Base-by-base conservation (phyloP, 2,329 filamentous ascomycete species). In the Colletotrichum gloeosporioides region DNA sequence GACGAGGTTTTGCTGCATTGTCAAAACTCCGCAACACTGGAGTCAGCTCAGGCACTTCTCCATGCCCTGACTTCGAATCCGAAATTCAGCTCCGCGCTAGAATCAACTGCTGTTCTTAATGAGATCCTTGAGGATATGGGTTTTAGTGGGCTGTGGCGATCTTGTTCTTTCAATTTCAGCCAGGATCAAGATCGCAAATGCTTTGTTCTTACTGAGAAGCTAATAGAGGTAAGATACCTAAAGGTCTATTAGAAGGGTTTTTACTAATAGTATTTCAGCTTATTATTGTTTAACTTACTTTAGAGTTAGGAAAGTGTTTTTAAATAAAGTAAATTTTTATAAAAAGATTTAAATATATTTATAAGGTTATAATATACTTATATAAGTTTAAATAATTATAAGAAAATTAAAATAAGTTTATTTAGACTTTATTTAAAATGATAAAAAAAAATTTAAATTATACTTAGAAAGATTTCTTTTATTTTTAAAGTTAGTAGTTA, bases 1-100 rank as follows among this genome's bases (percentile, higher is more conserved):
- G 91, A 94, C 77, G 90, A 92, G 63, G 87, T 93, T 2, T 83
- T 94, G 69, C 81, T 91, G n/a, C 90, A 92, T 79, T 92, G 91
- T 64, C 92, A 94, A 79, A 92, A 92, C 80, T 86, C 90, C 5
- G 83, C 85, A 3, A 92, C 92, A 2, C 84, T 94, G 8, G 89
- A 91, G 79, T 88, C 91, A 9, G 92, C 92, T 2, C 92, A 94
- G 78, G 84, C 85, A 32, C 84, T 94, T 57, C 85, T 94, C 59
- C 88, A 90, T 70, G 91, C 90, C 8, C 82, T 94, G 13, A 91
- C 90, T 27, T 88, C 88, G 3, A 90, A 90, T 70, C 84, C 86
- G 4, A 88, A 88, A 63, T 92, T 91, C 75, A 84, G 88, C 4
- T 84, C 84, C 10, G 86, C 87, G 18, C 83, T 89, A 22, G 87